Evolutionary conservation across 2,329 filamentous ascomycete genomes (phyloP), one percentile per base, ranked within the genome.

Genomic region (Claviceps spartinae): DNA sequence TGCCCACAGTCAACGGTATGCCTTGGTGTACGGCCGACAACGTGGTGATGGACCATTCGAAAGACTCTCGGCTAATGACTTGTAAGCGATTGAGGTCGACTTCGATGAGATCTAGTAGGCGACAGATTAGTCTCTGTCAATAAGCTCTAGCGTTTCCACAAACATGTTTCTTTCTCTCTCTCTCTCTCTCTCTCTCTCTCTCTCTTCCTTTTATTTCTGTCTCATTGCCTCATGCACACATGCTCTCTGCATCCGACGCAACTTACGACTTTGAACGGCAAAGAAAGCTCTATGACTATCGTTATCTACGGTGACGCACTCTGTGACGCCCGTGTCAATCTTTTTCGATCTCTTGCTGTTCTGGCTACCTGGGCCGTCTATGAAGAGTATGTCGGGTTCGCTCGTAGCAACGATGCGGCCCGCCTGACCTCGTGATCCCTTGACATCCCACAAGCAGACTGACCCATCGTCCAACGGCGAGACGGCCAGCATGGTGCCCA

Each of bases 401-500:
- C 85, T 93, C 55, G 76, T 77, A 1, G 78, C 81, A 11, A 86
- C 58, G 36, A 93, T 78, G 2, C 73, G 77, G 2, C 86, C 85
- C 57, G 75, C 77, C 56, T 63, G 72, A 5, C 67, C 67, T 47
- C 69, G 69, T 34, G 73, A 76, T 1, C 77, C 77, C 51, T 76
- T 80, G 49, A 87, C 71, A 62, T 95, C 86, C 89, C 89, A 96
- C 6, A 95, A 68, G 59, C 84, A 87, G n/a, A 96, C 77, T 49
- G 86, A 88, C 0, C 89, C 89, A 62, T 96, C 87, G 53, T 94
- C 88, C 7, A 95, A 71, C 2, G 89, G 88, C 0, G 85, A 83
- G 16, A 95, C 76, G 0, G 87, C 81, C 51, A 83, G 72, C 55
- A 75, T 56, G 3, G 68, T 69, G 34, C 67, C 69, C 16, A 59